Conservation (phyloP, 495 filamentous ascomycete genomes). For the Penicillium goetzii region DNA sequence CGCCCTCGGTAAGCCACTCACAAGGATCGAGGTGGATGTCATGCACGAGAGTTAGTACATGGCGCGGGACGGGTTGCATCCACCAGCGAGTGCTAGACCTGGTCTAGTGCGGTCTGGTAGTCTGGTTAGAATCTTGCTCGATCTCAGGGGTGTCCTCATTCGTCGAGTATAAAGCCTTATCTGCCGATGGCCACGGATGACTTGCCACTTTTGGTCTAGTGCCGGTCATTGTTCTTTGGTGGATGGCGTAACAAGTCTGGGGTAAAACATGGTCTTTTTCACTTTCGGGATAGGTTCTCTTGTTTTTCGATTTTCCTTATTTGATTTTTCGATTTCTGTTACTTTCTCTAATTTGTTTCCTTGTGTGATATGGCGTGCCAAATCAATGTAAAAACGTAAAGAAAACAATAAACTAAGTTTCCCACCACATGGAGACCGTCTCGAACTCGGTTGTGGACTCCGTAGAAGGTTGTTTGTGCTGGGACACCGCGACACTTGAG, state of each 20-base stretch:
- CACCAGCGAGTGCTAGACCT: not conserved
- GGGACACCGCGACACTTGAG: not conserved
- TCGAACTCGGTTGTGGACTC: not conserved
- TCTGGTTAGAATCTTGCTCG: not conserved
- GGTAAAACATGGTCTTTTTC: constrained; percentile 16
- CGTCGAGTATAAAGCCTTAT: constrained; percentile 11
- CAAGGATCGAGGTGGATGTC: constrained; percentile 1
- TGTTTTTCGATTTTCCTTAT: not conserved
- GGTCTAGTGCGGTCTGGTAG: not conserved
- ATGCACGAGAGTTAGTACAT: constrained; percentile 18
- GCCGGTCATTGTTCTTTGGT: not conserved
- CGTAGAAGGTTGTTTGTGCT: not conserved
- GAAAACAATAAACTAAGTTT: not conserved
- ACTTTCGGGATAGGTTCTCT: not conserved
- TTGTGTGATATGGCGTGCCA: not conserved
- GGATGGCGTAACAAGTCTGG: constrained; percentile 24
- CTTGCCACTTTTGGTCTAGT: constrained; percentile 9
- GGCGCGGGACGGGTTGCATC: constrained; percentile 17
- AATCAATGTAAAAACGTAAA: constrained; percentile 4
- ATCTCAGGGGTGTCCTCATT: constrained; percentile 2
- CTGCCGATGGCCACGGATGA: constrained; percentile 17
- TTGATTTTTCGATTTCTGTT: not conserved
- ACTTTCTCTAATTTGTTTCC: constrained; percentile 12
- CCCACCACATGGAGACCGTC: not conserved
- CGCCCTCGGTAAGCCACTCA: not conserved